Evolutionary conservation across 352 stramenopile species (phyloP).

Genomic region (Globisporangium perplexum): DNA sequence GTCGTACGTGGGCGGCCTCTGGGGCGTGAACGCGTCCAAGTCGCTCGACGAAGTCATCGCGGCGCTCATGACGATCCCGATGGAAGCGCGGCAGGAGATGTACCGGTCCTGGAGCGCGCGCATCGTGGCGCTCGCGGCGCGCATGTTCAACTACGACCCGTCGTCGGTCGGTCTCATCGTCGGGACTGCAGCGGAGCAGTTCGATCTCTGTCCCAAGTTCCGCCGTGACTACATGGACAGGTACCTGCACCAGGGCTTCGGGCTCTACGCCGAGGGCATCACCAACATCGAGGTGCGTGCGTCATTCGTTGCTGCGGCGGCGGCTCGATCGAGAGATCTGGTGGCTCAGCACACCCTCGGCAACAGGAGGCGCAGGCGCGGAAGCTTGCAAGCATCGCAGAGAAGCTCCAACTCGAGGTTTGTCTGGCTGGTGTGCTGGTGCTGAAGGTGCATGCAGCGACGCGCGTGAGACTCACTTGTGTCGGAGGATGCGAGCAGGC

Average conservation of each 20-base stretch:
- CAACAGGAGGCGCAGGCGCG: slow-evolving; percentile 49
- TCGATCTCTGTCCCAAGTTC: slow-evolving; percentile 68
- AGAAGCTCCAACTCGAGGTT: slow-evolving; percentile 59
- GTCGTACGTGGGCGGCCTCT: slow-evolving; percentile 75
- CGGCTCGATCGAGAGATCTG: neutral
- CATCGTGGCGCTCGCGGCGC: slow-evolving; percentile 60
- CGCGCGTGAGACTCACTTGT: neutral
- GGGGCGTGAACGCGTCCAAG: slow-evolving; percentile 42
- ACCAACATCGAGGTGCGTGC: slow-evolving; percentile 28
- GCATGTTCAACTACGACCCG: slow-evolving; percentile 73
- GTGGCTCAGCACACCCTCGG: too few relatives aligned
- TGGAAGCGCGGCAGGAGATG: slow-evolving; percentile 79
- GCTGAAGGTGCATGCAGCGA: neutral
- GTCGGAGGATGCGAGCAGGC: slow-evolving; percentile 19
- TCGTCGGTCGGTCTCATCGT: slow-evolving; percentile 67
- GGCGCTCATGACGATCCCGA: slow-evolving; percentile 72
- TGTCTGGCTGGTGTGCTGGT: slow-evolving; percentile 12
- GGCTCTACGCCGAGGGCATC: slow-evolving; percentile 53
- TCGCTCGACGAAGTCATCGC: slow-evolving; percentile 70
- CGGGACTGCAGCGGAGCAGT: slow-evolving; percentile 63
- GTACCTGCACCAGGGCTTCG: slow-evolving; percentile 75
- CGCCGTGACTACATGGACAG: slow-evolving; percentile 66
- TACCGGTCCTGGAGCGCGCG: slow-evolving; percentile 82
- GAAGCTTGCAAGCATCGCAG: slow-evolving; percentile 62
- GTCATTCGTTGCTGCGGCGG: neutral